Percentiles rank a stretch among this genome's conserved stretches.
phyloP scores from a whole-genome alignment of 768 basidiomycete genomes.

The Suillus lakei region DNA sequence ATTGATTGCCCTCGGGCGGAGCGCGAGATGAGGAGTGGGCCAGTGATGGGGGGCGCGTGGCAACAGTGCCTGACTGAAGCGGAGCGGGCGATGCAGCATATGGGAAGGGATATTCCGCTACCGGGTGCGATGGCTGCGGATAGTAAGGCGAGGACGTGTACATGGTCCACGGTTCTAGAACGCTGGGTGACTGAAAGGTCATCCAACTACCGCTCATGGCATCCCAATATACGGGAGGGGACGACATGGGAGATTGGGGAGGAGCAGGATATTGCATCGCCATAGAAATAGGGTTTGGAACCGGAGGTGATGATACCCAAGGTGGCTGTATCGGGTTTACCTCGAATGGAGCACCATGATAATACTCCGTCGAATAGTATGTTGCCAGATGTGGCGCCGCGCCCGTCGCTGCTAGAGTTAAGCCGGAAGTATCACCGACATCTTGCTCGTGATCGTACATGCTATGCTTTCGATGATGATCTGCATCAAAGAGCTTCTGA shows the following conservation, averaged over 20 bases:
- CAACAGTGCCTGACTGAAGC: slow-evolving; percentile 23
- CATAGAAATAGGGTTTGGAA: slow-evolving; percentile 24
- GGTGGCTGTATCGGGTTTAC: slow-evolving; percentile 23
- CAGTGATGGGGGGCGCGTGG: slow-evolving; percentile 24
- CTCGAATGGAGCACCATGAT: slow-evolving; percentile 21
- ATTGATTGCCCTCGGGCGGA: slow-evolving; percentile 52
- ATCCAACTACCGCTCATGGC: slow-evolving; percentile 33
- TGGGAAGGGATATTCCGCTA: slow-evolving; percentile 15
- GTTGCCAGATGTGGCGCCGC: not conserved
- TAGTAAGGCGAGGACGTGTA: slow-evolving; percentile 38
- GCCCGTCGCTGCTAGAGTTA: not conserved
- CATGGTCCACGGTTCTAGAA: slow-evolving; percentile 34
- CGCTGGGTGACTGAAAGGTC: slow-evolving; percentile 30
- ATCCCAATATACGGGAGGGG: slow-evolving; percentile 34
- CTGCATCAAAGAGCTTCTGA: slow-evolving; percentile 29
- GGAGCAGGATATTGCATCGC: slow-evolving; percentile 33
- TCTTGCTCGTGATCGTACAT: slow-evolving; percentile 27
- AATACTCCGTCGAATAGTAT: slow-evolving; percentile 9
- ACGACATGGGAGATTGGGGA: slow-evolving; percentile 29
- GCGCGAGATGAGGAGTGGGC: slow-evolving; percentile 33
- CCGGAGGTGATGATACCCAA: slow-evolving; percentile 29
- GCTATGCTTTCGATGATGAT: slow-evolving; percentile 22
- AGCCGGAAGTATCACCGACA: slow-evolving; percentile 7
- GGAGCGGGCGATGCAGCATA: slow-evolving; percentile 6
- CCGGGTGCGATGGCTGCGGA: slow-evolving; percentile 31